These are phyloP conservation scores for Cyclostephanos invisitatus DNA, from an alignment of 108 stramenopile species.

Conservation along the genomic window DNA sequence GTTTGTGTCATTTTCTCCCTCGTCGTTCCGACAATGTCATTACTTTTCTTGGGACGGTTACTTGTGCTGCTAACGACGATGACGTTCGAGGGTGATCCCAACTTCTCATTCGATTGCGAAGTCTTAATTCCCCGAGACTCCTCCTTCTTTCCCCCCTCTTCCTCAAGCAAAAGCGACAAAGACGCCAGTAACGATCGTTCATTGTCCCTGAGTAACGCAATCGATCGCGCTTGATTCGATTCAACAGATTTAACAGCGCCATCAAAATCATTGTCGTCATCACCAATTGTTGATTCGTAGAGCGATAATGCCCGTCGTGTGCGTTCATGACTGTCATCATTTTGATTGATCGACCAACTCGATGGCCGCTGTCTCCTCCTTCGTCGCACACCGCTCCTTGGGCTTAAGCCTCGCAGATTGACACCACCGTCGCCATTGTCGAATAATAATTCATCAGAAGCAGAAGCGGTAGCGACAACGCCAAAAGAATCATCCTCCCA, in stretches of 20 bases:
- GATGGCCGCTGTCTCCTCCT: slow-evolving; percentile 35
- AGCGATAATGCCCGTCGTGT: background rate
- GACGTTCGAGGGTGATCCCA: background rate
- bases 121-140: background rate
- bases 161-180: slow-evolving; percentile 32
- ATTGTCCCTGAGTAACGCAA: slow-evolving; percentile 7
- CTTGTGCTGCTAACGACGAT: slow-evolving; percentile 3
- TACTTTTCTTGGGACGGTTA: background rate
- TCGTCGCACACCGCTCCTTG: slow-evolving; percentile 11
- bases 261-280: background rate
- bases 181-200: slow-evolving; percentile 30
- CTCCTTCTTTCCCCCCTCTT: slow-evolving; percentile 17
- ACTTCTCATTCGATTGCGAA: background rate
- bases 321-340: background rate
- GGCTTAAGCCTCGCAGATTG: background rate
- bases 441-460: background rate
- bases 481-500: slow-evolving; percentile 24
- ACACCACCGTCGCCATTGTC: background rate
- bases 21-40: background rate
- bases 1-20: background rate
- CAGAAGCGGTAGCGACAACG: background rate
- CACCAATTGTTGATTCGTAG: background rate
- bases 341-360: slow-evolving; percentile 20
- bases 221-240: slow-evolving; percentile 11
- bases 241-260: background rate